A percentile compares a stretch with the other conserved stretches of the same genome.
These are phyloP conservation scores for Hericium alpestre DNA, from an alignment of 768 basidiomycete species.

Conservation along the genomic window DNA sequence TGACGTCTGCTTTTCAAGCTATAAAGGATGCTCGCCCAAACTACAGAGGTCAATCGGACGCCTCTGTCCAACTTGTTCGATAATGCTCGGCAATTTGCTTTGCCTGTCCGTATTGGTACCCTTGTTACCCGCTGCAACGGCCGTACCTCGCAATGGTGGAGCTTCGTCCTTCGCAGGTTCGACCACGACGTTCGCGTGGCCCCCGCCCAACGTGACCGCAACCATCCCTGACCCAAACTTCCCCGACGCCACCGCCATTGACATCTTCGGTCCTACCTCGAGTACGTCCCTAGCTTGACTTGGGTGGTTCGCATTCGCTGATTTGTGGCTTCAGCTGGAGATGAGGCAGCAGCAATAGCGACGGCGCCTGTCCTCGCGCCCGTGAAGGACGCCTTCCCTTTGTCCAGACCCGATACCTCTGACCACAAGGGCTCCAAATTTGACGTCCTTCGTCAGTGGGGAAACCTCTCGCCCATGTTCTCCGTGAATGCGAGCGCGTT, in stretches of 20 bases:
- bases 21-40: no score
- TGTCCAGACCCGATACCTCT: constrained; percentile 27
- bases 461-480: constrained; percentile 40
- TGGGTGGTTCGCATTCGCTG: not conserved
- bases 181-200: constrained; percentile 30
- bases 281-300: constrained; percentile 21
- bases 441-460: constrained; percentile 35
- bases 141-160: not conserved
- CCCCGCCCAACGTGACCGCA: constrained; percentile 27
- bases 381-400: constrained; percentile 30
- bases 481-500: constrained; percentile 33
- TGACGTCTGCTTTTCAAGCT: no score
- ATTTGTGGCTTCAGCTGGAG: constrained; percentile 14
- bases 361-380: constrained; percentile 29
- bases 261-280: constrained; percentile 36
- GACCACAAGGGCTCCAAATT: constrained; percentile 26
- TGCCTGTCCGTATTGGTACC: not conserved
- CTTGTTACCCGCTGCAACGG: not conserved
- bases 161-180: constrained; percentile 35
- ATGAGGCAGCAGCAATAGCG: constrained; percentile 16
- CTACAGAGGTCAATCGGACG: no score
- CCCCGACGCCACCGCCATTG: constrained; percentile 31
- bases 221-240: constrained; percentile 26
- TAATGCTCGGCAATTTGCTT: not conserved
- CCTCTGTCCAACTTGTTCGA: not conserved